Conservation (phyloP, 108 stramenopile genomes). For the Cylindrotheca closterium region DNA sequence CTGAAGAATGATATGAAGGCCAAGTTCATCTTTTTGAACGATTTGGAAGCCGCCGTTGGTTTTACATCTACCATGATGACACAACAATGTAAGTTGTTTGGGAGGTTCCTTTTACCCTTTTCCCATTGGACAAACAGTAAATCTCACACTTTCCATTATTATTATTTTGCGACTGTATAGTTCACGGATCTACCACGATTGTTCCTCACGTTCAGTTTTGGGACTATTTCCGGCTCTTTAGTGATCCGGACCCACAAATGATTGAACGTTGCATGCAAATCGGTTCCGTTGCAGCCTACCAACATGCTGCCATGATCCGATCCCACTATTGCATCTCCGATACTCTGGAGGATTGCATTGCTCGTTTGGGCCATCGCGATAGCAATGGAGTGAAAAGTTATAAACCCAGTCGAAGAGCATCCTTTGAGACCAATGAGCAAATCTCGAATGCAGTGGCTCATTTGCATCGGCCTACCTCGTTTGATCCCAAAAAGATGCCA, state of each 20-base stretch:
- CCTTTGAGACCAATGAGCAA: constrained; percentile 24
- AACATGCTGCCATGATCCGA: constrained; percentile 81
- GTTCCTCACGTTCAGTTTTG: constrained; percentile 73
- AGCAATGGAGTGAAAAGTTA: neutral
- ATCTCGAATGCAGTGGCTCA: neutral
- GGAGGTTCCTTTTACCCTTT: too few relatives aligned
- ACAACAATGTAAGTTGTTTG: constrained; percentile 39
- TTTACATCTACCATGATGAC: constrained; percentile 83
- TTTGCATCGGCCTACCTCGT: neutral
- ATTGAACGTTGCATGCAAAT: constrained; percentile 66
- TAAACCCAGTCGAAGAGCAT: constrained; percentile 32
- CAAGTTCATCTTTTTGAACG: constrained; percentile 80
- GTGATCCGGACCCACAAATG: constrained; percentile 50
- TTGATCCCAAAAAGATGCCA: neutral
- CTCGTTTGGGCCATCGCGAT: constrained; percentile 39
- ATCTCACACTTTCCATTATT: neutral
- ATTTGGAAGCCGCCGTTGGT: constrained; percentile 84
- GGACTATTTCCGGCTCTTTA: constrained; percentile 74
- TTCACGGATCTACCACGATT: constrained; percentile 79
- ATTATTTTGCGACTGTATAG: neutral
- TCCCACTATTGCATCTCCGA: constrained; percentile 80
- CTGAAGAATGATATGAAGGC: constrained; percentile 84
- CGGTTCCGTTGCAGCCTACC: constrained; percentile 82
- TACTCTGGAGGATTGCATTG: constrained; percentile 84
- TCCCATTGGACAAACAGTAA: neutral